Evolutionary conservation across 352 stramenopile species (phyloP).

Genomic region (Globisporangium acanthophoron): DNA sequence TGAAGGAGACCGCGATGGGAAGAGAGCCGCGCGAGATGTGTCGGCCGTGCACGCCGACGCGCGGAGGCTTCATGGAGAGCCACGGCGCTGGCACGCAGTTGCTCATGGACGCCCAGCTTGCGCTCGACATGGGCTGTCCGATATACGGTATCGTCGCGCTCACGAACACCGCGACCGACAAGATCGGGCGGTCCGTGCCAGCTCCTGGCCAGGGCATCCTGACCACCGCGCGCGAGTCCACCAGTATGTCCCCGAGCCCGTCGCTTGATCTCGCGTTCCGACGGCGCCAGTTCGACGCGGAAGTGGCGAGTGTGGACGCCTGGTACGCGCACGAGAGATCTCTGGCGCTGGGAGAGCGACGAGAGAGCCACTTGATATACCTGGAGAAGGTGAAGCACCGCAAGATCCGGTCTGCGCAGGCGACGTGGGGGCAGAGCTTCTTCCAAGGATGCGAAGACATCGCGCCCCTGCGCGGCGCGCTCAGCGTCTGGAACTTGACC

Average conservation of each 20-base stretch:
- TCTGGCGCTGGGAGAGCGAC: slow-evolving; percentile 24
- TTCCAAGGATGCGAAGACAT: slow-evolving; percentile 57
- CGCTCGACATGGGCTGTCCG: slow-evolving; percentile 81
- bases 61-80: slow-evolving; percentile 86
- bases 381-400: slow-evolving; percentile 60
- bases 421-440: slow-evolving; percentile 66
- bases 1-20: slow-evolving; percentile 75
- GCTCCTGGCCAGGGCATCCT: slow-evolving; percentile 83
- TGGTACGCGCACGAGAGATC: slow-evolving; percentile 63
- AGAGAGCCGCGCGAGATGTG: slow-evolving; percentile 81
- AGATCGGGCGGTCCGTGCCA: slow-evolving; percentile 80
- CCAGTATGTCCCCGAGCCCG: slow-evolving; percentile 26
- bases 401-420: slow-evolving; percentile 63
- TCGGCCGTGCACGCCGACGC: slow-evolving; percentile 70
- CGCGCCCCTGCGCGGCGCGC: slow-evolving; percentile 64
- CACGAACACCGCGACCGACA: slow-evolving; percentile 85
- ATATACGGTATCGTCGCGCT: slow-evolving; percentile 85
- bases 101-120: slow-evolving; percentile 84
- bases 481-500: slow-evolving; percentile 74
- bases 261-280: slow-evolving; percentile 72
- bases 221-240: slow-evolving; percentile 68
- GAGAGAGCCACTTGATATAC: slow-evolving; percentile 30
- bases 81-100: slow-evolving; percentile 85
- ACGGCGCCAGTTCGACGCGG: slow-evolving; percentile 66
- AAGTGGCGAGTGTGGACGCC: slow-evolving; percentile 62